phyloP scores from a whole-genome alignment of 2,329 filamentous ascomycete species.

The Clonostachys rosea region DNA sequence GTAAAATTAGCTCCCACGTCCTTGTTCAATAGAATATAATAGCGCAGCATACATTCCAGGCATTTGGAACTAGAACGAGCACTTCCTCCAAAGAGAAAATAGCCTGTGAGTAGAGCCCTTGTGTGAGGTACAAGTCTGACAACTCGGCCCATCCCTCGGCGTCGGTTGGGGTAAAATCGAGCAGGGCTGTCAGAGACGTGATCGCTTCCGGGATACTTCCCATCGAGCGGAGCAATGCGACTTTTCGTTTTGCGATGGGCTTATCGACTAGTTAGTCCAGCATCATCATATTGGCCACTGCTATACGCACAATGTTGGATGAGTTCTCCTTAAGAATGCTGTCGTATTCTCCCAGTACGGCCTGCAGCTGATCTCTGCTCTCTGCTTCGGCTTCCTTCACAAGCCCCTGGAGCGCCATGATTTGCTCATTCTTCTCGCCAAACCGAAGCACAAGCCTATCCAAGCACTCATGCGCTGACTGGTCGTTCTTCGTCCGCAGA shows the following conservation, averaged over 20 bases:
- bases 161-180: constrained; percentile 85
- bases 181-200: constrained; percentile 64
- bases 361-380: constrained; percentile 59
- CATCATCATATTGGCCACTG: not conserved
- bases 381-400: constrained; percentile 79
- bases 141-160: constrained; percentile 92
- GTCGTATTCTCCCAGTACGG: constrained; percentile 74
- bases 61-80: constrained; percentile 78
- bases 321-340: constrained; percentile 67
- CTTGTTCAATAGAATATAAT: not conserved
- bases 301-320: constrained; percentile 67
- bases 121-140: constrained; percentile 76
- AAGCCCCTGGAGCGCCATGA: constrained; percentile 78
- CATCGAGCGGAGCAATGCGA: constrained; percentile 74
- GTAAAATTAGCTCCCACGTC: not conserved
- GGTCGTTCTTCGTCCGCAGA: constrained; percentile 78
- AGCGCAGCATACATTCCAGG: constrained; percentile 77
- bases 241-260: constrained; percentile 80
- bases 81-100: constrained; percentile 90
- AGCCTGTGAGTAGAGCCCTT: constrained; percentile 76
- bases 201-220: constrained; percentile 70
- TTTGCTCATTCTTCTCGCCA: constrained; percentile 75
- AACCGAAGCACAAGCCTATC: constrained; percentile 76
- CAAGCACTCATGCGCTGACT: constrained; percentile 70
- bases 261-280: constrained; percentile 23